Evolutionary conservation across 768 basidiomycete genomes (phyloP).

Genomic region (Goffeauzyma gilvescens): DNA sequence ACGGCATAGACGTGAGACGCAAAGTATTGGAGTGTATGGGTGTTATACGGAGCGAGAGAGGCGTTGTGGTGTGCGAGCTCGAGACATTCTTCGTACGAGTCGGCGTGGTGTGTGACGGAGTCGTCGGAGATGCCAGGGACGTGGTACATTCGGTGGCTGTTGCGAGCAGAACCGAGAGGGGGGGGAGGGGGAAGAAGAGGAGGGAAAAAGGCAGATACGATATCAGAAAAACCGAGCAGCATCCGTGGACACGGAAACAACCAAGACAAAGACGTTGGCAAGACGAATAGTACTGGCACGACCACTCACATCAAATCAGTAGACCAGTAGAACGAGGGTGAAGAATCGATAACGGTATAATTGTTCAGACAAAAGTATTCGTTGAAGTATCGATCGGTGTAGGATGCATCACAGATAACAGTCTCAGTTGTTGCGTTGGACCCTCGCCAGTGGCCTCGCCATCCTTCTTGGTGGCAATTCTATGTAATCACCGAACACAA

Average conservation of each 20-base stretch:
- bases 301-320: slow-evolving; percentile 22
- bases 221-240: no score
- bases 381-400: slow-evolving; percentile 19
- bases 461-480: slow-evolving; percentile 24
- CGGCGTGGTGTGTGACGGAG: slow-evolving; percentile 21
- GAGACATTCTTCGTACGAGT: slow-evolving; percentile 18
- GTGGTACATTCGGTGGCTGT: slow-evolving; percentile 28
- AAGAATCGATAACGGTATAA: slow-evolving; percentile 16
- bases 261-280: no score
- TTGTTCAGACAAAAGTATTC: slow-evolving; percentile 22
- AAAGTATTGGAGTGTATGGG: slow-evolving; percentile 27
- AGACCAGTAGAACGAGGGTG: slow-evolving; percentile 20
- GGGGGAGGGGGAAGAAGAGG: not conserved
- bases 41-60: slow-evolving; percentile 21
- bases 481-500: slow-evolving; percentile 6
- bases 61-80: slow-evolving; percentile 24
- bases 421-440: slow-evolving; percentile 30
- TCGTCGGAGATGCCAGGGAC: slow-evolving; percentile 22
- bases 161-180: not conserved
- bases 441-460: slow-evolving; percentile 31
- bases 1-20: slow-evolving; percentile 16
- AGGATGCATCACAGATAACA: slow-evolving; percentile 25
- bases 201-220: no score
- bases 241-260: no score
- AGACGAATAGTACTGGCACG: no score